Base-by-base conservation (phyloP, 768 basidiomycete species). In the Chiua virens region DNA sequence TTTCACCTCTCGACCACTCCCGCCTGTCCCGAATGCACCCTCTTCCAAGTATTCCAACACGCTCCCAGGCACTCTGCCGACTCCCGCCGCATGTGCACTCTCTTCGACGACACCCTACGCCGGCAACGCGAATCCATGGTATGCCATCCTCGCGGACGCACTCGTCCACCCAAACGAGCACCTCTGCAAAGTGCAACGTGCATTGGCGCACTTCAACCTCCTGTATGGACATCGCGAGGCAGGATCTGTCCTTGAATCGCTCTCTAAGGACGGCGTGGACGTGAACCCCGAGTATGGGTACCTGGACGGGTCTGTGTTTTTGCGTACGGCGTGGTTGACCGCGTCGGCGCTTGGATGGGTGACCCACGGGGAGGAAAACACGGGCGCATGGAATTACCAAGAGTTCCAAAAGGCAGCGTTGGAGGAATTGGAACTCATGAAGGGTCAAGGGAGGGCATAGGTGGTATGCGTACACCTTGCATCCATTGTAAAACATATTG, bases 281-380 rank as follows among this genome's bases (percentile, higher is more conserved):
- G 74, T 74, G 13, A 71, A 80, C 44, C 65, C 85, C 38, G 70
- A 73, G 14, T 84, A 78, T n/a, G 68, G 55, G 3, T 62, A 62
- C 30, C 57, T 81, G 11, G 86, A 88, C 61, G 86, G 86, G 9
- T 79, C 78, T 17, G 57, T 89, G 42, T 89, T 89, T 61, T 56
- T 85, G 34, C 71, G 85, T 40, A 71, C 72, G 0, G 85, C 83
- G 5, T 75, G 76, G 50, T 56, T 85, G 60, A 80, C 80, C 5
- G 71, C 73, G 21, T 70, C 75, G 49, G 66, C 74, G 8, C 58
- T 73, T 49, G 70, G 72, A 8, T 73, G 73, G 71, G 68, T 75
- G 9, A 63, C 69, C 15, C 74, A 78, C 46, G 76, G 75, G 0
- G 71, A 68, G 53, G 47, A 40, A 0, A 65, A 69, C 45, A 41